Base-by-base conservation (phyloP, 352 stramenopile species). In the Pythium periplocum region DNA sequence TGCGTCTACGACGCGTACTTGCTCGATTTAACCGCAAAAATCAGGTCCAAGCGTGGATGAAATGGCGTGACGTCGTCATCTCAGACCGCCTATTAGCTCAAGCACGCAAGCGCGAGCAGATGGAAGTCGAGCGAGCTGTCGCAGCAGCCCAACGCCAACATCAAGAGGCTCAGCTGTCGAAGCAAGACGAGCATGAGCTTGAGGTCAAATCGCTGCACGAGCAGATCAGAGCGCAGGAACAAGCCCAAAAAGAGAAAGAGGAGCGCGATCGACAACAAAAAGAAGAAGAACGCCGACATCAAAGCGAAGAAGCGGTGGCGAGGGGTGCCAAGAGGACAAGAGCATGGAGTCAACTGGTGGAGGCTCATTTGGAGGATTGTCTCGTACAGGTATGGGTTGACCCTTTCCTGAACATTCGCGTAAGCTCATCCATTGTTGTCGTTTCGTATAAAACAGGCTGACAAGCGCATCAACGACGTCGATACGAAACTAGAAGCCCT, bases 401-500 rank as follows among this genome's bases (percentile, higher is more conserved):
- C 17, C 0, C 17, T 26, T 26, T 26, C 17, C 17, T 26, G 17
- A 26, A 26, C 17, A 26, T 26, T 26, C 17, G 17, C 17, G 17
- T 26, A 26, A 26, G 17, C 17, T 26, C 17, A 26, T 26, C 17
- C 17, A 26, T 26, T 26, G 17, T 26, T 26, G 17, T 26, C 17
- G 17, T 26, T 26, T 26, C 17, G 17, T 26, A 41, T 31, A 48
- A 7, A 10, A 41, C 32, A 91, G 81, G 83, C 69, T 32, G 76
- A 91, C 48, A 41, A 65, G 0, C 66, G 74, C 40, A 85, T 89
- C 35, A 48, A 61, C 2, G 35, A 61, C 2, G 59, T 71, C 8
- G 75, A 61, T 32, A 48, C 58, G 0, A 51, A 74, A 30, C 62
- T 91, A 0, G 78, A 91, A 38, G n/a, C 54, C 26, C 58, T 88